Conservation (phyloP, 1,139 yeast genomes). For the Pichia inconspicua region DNA sequence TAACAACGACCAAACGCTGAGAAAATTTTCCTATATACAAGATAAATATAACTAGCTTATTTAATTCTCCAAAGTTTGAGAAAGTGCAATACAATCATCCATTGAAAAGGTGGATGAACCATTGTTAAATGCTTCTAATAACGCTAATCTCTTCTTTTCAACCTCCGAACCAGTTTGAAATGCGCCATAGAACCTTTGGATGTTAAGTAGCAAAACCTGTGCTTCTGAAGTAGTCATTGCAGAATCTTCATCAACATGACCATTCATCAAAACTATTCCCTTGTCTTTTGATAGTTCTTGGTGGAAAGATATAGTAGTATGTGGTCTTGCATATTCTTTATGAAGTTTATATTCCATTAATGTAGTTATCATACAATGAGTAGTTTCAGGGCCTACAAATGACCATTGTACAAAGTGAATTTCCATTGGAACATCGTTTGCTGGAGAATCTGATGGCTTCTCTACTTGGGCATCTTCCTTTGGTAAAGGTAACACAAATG, state of each 20-base stretch:
- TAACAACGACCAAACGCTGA: neutral
- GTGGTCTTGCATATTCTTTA: conserved; percentile 89
- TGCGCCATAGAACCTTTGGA: conserved; percentile 86
- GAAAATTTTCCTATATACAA: neutral
- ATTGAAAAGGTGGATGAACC: conserved; percentile 61
- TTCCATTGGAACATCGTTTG: conserved; percentile 50
- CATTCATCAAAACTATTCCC: conserved; percentile 77
- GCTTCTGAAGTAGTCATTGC: conserved; percentile 56
- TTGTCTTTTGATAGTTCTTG: conserved; percentile 61
- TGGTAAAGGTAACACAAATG: conserved; percentile 65
- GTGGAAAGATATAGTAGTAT: conserved; percentile 85
- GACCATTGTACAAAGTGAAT: conserved; percentile 93
- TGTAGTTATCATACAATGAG: conserved; percentile 87
- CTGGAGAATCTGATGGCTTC: conserved; percentile 4
- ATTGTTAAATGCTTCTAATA: conserved; percentile 59
- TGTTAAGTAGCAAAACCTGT: conserved; percentile 65
- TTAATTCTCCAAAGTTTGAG: conserved; percentile 59
- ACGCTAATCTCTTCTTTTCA: conserved; percentile 41
- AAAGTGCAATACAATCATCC: conserved; percentile 59
- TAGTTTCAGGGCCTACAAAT: conserved; percentile 75
- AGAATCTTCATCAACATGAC: conserved; percentile 68
- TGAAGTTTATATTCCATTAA: conserved; percentile 89
- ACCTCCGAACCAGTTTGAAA: conserved; percentile 35
- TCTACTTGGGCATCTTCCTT: conserved; percentile 29
- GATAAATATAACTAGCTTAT: neutral